Base-by-base conservation (phyloP, 805 yeast species). In the Millerozyma miso region DNA sequence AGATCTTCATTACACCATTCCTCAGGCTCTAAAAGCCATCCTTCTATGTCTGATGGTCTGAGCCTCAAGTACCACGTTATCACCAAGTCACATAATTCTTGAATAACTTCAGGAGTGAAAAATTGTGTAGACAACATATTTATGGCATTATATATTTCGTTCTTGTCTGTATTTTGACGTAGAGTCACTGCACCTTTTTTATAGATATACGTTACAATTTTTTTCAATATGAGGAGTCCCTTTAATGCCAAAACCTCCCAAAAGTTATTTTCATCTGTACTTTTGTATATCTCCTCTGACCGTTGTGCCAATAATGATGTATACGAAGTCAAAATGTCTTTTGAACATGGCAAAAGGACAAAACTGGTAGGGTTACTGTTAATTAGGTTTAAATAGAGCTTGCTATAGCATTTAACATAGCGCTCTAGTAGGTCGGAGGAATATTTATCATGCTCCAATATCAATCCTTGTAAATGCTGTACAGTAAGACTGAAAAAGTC, bases 1-100 rank as follows among this genome's bases (percentile, higher is more conserved):
- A 83, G 66, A 51, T 89, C 95, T 55, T 88, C 96, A 49, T 82
- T 81, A 16, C 86, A 81, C 88, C 95, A 93, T 59, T 88, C 97
- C 59, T 89, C 98, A 0, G 98, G 97, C 46, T 89, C 96, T 14
- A 76, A 60, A 10, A 71, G 59, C 98, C 98, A 93, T 32, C 79
- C 68, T 52, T 86, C 95, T 38, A 91, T 60, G 57, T 90, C 97
- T 1, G 75, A 61, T 0, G 91, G 88, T 45, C 81, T 78, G 38
- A 90, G 62, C 43, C 83, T 77, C 48, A 93, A 69, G 60, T 88
- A 90, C 79, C 83, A 83, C 33, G 74, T 71, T 45, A 89, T 81
- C 31, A 90, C 67, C 35, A 85, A 63, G 46, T 84, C 85, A 10
- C 87, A 76, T 10, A 91, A 60, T 18, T 77, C 74, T 19, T 71